These are phyloP conservation scores for Rhodosporidiobolus sp. DNA, from an alignment of 768 basidiomycete species.

Conservation along the genomic window DNA sequence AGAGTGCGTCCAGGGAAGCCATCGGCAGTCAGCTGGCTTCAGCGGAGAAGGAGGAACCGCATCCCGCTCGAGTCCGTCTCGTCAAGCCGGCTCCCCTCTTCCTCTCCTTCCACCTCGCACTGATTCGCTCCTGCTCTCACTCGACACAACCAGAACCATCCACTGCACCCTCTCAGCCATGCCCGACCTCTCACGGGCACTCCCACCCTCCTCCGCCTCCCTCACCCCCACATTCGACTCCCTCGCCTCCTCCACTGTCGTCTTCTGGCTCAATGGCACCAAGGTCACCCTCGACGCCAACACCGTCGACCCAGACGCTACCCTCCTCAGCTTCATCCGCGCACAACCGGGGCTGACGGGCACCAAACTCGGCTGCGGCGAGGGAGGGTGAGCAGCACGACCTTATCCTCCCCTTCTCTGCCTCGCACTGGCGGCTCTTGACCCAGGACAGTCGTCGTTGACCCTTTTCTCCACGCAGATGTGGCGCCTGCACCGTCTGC, in stretches of 20 bases:
- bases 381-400: conserved; percentile 45
- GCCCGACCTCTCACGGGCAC: not conserved
- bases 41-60: too few species aligned
- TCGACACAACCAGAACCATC: not conserved
- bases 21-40: too few species aligned
- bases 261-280: conserved; percentile 40
- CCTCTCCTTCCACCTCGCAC: too few species aligned
- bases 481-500: conserved; percentile 13
- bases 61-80: too few species aligned
- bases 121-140: too few species aligned
- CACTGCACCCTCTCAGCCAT: not conserved
- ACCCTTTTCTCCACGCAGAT: not conserved
- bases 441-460: not conserved
- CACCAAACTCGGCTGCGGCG: conserved; percentile 43
- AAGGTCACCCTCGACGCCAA: conserved; percentile 33
- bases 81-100: too few species aligned
- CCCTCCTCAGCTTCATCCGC: conserved; percentile 43
- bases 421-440: too few species aligned
- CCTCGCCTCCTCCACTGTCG: conserved; percentile 26
- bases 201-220: too few species aligned
- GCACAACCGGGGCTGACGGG: conserved; percentile 41
- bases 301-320: conserved; percentile 39
- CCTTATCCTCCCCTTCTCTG: conserved; percentile 27
- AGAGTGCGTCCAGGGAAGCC: too few species aligned
- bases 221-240: not conserved